Evolutionary conservation across 768 basidiomycete genomes (phyloP), one percentile per base, ranked within the genome.

Genomic region (Xerocomus brunneocitrinus): DNA sequence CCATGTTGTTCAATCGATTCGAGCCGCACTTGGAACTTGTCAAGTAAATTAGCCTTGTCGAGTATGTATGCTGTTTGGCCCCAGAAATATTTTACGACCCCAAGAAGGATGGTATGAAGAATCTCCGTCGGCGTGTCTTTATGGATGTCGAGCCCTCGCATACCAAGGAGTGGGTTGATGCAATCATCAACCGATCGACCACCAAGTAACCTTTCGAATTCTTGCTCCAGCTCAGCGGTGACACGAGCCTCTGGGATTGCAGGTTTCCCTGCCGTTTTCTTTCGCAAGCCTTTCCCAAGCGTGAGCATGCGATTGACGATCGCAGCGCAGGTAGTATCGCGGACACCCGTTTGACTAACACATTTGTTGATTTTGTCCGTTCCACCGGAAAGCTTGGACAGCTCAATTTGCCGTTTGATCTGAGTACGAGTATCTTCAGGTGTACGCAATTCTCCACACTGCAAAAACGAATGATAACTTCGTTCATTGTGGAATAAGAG

Each of bases 321-420:
- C 0, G 49, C 28, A 14, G 75, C 65, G 27, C 67, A 63, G 1
- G 59, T 49, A 0, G 69, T 61, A 6, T 76, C 62, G 12, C 71
- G 56, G 5, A 54, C 34, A 0, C 75, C 74, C 45, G 77, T 73
- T 48, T 74, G 71, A 1, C 71, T 71, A 39, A 77, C 9, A 2
- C 40, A 12, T 0, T 27, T 46, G 7, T 30, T 56, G 0, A 64
- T 46, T 13, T 64, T 64, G 0, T 56, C 50, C 0, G 39, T 60
- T 1, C 50, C 58, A 16, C 57, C 53, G 8, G 56, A 46, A 0
- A 47, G 19, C 43, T 12, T 56, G 0, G 54, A 47, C n/a, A 57
- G 31, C 7, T 48, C 4, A 1, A 64, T 30, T 6, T 64, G 62
- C 0, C 14, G 2, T 32, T 44, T 54, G 28, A 62, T 49, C 13